Evolutionary conservation across 768 basidiomycete species (phyloP).

Genomic region (Tricholoma bakamatsutake): DNA sequence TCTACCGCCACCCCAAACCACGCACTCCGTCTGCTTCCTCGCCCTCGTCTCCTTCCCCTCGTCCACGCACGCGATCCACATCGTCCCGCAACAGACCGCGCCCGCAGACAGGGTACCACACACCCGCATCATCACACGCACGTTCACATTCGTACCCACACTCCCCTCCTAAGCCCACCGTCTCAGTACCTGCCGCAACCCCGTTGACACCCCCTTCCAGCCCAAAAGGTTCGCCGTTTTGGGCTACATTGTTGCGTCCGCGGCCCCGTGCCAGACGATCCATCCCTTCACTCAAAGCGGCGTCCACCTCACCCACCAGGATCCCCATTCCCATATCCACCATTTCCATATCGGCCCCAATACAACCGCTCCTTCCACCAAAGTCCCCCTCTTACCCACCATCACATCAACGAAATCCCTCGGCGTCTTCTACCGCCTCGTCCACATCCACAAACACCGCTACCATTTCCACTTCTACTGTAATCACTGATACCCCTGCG

Average conservation of each 20-base stretch:
- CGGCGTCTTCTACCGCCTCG: conserved; percentile 27
- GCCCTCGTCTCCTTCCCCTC: conserved; percentile 12
- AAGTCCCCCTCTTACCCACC: neutral
- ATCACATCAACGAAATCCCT: conserved; percentile 13
- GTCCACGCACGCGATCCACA: conserved; percentile 18
- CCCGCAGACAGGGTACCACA: conserved; percentile 24
- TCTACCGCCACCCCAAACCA: conserved; percentile 17
- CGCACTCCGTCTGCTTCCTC: conserved; percentile 10
- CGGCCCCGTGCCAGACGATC: conserved; percentile 29
- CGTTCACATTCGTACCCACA: conserved; percentile 22
- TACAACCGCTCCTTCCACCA: neutral
- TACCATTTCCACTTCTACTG: conserved; percentile 12
- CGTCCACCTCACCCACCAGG: conserved; percentile 5
- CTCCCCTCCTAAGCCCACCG: conserved; percentile 11
- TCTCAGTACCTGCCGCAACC: neutral
- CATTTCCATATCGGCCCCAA: conserved; percentile 22
- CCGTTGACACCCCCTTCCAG: neutral
- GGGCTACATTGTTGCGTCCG: conserved; percentile 31
- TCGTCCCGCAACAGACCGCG: conserved; percentile 19
- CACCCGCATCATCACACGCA: conserved; percentile 11
- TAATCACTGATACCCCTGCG: neutral
- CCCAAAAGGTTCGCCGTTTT: conserved; percentile 25
- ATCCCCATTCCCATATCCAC: conserved; percentile 10
- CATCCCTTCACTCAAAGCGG: neutral
- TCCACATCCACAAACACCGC: conserved; percentile 10